Conservation (phyloP, 208 protist species). For the Wallacemonas sp. region DNA sequence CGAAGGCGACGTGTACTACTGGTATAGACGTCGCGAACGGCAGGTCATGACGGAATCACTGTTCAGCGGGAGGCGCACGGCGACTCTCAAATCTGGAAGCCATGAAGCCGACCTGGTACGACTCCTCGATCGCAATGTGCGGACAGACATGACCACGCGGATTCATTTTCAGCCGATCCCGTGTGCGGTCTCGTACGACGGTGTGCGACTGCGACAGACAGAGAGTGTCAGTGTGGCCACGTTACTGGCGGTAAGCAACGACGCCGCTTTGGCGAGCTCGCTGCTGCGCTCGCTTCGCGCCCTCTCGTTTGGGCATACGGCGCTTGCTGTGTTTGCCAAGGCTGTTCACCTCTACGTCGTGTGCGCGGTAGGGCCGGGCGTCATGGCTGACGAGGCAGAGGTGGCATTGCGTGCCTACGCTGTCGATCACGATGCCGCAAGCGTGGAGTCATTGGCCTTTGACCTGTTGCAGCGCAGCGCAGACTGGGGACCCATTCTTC, state of each 20-base stretch:
- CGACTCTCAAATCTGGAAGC: slow-evolving; percentile 20
- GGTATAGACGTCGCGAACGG: slow-evolving; percentile 36
- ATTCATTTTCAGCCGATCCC: slow-evolving; percentile 80
- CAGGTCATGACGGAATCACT: slow-evolving; percentile 47
- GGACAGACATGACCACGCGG: slow-evolving; percentile 23
- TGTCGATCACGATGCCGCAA: slow-evolving; percentile 18
- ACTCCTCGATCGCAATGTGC: slow-evolving; percentile 46
- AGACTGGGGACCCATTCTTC: slow-evolving; percentile 46
- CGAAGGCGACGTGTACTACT: slow-evolving; percentile 57
- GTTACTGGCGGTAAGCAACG: neutral
- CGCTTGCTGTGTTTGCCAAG: slow-evolving; percentile 39
- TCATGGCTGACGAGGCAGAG: slow-evolving; percentile 25
- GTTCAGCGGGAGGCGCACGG: slow-evolving; percentile 23
- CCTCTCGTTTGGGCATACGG: slow-evolving; percentile 49
- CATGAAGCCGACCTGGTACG: slow-evolving; percentile 40
- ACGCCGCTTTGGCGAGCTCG: neutral
- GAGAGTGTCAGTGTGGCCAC: neutral
- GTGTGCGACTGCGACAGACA: neutral
- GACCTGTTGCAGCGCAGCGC: slow-evolving; percentile 37
- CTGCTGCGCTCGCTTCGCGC: slow-evolving; percentile 19
- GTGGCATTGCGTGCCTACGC: slow-evolving; percentile 44
- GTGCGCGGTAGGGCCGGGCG: slow-evolving; percentile 28
- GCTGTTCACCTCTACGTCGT: slow-evolving; percentile 62
- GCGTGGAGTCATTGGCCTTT: slow-evolving; percentile 37
- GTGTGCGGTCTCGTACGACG: slow-evolving; percentile 18